Percentiles rank a stretch among this genome's conserved stretches.
phyloP scores from a whole-genome alignment of 495 filamentous ascomycete species.

The Talaromyces wortmannii region DNA sequence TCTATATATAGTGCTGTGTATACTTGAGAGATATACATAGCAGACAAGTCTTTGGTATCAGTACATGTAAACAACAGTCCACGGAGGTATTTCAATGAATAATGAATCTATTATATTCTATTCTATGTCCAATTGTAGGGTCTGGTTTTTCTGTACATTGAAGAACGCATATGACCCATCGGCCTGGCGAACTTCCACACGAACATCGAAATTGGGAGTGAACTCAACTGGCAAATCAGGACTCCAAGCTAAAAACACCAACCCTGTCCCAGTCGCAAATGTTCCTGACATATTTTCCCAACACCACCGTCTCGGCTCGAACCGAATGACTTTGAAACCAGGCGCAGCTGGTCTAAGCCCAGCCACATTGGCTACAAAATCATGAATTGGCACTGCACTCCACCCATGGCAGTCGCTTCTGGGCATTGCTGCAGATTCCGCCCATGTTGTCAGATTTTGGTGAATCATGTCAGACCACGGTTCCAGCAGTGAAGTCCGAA shows the following conservation, averaged over 20 bases:
- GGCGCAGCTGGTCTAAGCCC: constrained; percentile 11
- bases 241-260: background rate
- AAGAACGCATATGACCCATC: too few relatives aligned
- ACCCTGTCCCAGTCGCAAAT: constrained; percentile 1
- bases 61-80: too few relatives aligned
- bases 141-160: too few relatives aligned
- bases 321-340: constrained; percentile 11
- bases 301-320: constrained; percentile 11
- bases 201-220: too few relatives aligned
- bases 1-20: too few relatives aligned
- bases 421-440: constrained; percentile 14
- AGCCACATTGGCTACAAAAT: constrained; percentile 14
- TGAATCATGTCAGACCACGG: constrained; percentile 18
- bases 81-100: too few relatives aligned
- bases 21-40: too few relatives aligned
- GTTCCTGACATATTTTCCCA: constrained; percentile 4
- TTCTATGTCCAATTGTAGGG: too few relatives aligned
- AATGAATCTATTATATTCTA: too few relatives aligned
- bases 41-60: too few relatives aligned
- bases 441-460: constrained; percentile 19
- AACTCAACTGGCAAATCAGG: too few relatives aligned
- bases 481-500: constrained; percentile 5
- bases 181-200: too few relatives aligned
- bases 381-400: constrained; percentile 18
- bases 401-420: constrained; percentile 23